phyloP scores from a whole-genome alignment of 2,329 filamentous ascomycete genomes.

The Diaporthe aspalathi region DNA sequence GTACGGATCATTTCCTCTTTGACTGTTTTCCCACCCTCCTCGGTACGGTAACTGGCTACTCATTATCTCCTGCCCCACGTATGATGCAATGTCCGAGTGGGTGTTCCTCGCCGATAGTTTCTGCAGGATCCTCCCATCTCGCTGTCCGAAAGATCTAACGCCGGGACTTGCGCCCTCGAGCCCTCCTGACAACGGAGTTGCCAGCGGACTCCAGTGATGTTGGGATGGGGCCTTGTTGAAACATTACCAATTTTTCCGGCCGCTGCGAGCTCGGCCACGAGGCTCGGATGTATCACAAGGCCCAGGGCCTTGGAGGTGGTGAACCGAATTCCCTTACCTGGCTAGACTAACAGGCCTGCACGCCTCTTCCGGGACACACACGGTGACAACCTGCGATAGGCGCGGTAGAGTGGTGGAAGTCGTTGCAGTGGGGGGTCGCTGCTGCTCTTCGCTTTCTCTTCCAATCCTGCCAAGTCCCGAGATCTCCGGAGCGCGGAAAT shows the following conservation, averaged over 20 bases:
- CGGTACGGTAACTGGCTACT: neutral
- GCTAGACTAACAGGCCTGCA: neutral
- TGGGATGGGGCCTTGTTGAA: slow-evolving; percentile 25
- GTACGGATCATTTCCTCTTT: neutral
- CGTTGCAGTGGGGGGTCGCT: slow-evolving; percentile 28
- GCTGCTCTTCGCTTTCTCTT: neutral
- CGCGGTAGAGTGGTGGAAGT: slow-evolving; percentile 17
- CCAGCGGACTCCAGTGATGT: slow-evolving; percentile 7
- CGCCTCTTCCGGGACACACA: neutral
- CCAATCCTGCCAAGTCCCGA: slow-evolving; percentile 26
- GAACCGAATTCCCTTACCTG: neutral
- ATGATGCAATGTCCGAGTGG: slow-evolving; percentile 36
- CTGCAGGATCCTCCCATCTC: slow-evolving; percentile 25
- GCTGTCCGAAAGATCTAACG: slow-evolving; percentile 35
- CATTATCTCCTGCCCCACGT: slow-evolving; percentile 27
- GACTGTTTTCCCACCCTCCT: slow-evolving; percentile 3
- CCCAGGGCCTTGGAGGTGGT: neutral
- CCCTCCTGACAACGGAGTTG: slow-evolving; percentile 37
- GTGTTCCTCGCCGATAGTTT: slow-evolving; percentile 22
- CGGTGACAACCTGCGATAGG: slow-evolving; percentile 27
- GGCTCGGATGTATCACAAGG: slow-evolving; percentile 11
- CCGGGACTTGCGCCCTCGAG: neutral
- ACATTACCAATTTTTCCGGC: slow-evolving; percentile 24
- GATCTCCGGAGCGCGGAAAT: slow-evolving; percentile 25
- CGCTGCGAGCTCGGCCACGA: slow-evolving; percentile 21